These are phyloP conservation scores for Cucurbita ficifolia DNA, from an alignment of 306 rosid genomes.

Conservation along the genomic window DNA sequence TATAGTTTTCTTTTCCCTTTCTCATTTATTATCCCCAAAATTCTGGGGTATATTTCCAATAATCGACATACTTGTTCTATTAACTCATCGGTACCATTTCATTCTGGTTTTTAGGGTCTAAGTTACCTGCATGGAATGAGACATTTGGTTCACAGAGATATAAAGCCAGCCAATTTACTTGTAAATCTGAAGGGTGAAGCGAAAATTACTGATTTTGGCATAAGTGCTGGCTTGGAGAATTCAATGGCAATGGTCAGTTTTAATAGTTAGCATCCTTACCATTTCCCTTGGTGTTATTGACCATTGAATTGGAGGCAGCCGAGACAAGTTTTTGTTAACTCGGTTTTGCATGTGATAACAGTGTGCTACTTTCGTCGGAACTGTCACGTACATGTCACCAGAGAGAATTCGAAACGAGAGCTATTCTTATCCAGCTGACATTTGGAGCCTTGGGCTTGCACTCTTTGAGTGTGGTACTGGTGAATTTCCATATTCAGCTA, in stretches of 20 bases:
- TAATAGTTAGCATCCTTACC: background rate
- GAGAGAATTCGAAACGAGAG: constrained; percentile 88
- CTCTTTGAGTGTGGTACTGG: constrained; percentile 96
- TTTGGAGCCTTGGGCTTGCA: constrained; percentile 98
- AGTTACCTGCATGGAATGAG: constrained; percentile 83
- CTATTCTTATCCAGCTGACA: constrained; percentile 96
- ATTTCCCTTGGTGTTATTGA: background rate
- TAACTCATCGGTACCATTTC: background rate
- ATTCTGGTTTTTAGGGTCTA: constrained; percentile 44
- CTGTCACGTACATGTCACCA: constrained; percentile 95
- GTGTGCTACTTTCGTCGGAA: constrained; percentile 98
- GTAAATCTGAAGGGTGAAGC: constrained; percentile 94
- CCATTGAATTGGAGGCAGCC: background rate
- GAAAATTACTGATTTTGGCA: constrained; percentile 87
- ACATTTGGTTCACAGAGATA: constrained; percentile 91
- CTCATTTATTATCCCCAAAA: constrained; percentile 4
- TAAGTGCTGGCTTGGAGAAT: constrained; percentile 96
- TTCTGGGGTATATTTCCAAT: background rate
- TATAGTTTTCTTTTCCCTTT: constrained; percentile 16
- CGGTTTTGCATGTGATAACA: constrained; percentile 13
- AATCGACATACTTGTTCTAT: background rate
- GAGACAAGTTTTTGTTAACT: background rate
- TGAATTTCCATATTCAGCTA: constrained; percentile 89
- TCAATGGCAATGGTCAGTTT: constrained; percentile 89
- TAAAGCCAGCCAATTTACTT: constrained; percentile 90